Percentiles rank a stretch among this genome's conserved stretches.
phyloP scores from a whole-genome alignment of 306 rosid species.

The Corylus heterophylla region DNA sequence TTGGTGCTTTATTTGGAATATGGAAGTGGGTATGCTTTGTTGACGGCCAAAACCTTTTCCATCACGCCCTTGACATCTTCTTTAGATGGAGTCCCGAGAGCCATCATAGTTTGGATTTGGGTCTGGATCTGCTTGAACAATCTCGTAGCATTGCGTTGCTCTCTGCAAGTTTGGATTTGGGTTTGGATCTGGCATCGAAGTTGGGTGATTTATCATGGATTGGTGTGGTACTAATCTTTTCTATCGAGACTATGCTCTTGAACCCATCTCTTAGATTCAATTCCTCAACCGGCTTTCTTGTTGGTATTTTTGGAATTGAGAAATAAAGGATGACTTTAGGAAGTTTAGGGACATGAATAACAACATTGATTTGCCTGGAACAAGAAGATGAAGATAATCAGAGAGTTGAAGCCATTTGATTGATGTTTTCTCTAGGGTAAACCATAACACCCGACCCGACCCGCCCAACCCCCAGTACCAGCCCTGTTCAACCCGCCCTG shows the following conservation, averaged over 20 bases:
- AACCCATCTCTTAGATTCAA: constrained; percentile 32
- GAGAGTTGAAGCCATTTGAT: constrained; percentile 21
- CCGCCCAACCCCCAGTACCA: no score
- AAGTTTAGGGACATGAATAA: constrained; percentile 54
- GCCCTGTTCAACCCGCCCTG: no score
- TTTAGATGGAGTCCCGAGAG: constrained; percentile 30
- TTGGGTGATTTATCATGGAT: constrained; percentile 3
- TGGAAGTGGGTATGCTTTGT: constrained; percentile 83
- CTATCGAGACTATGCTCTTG: constrained; percentile 28
- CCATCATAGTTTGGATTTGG: constrained; percentile 43
- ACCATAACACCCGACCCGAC: no score
- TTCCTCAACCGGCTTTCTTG: constrained; percentile 39
- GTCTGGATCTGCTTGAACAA: constrained; percentile 50
- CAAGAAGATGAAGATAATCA: constrained; percentile 31
- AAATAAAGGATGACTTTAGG: constrained; percentile 25
- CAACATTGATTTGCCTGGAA: constrained; percentile 40
- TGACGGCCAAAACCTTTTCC: constrained; percentile 62
- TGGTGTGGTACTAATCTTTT: background rate
- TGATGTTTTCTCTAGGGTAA: background rate
- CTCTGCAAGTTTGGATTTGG: constrained; percentile 50
- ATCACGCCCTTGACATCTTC: constrained; percentile 48
- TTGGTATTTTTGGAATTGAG: constrained; percentile 30
- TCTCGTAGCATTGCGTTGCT: constrained; percentile 71
- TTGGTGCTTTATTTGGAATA: no score
- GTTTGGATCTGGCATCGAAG: background rate